A percentile compares a stretch with the other conserved stretches of the same genome.
phyloP scores from a whole-genome alignment of 2,329 filamentous ascomycete genomes.

The Penicillium griseofulvum region DNA sequence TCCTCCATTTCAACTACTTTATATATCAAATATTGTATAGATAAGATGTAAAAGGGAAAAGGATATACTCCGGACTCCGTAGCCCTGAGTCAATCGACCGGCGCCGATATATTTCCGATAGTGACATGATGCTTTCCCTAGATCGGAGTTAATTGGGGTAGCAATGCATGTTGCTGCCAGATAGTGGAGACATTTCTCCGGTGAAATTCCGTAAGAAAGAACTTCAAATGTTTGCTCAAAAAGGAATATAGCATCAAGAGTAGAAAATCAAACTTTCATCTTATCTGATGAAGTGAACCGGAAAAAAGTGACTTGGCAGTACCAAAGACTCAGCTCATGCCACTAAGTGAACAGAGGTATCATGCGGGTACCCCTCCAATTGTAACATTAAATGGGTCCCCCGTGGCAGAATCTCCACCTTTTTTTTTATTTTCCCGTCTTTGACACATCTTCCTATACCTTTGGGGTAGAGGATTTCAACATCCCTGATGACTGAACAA shows the following conservation, averaged over 20 bases:
- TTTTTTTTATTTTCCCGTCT: neutral
- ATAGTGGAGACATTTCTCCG: neutral
- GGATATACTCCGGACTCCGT: too few relatives aligned
- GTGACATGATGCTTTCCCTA: neutral
- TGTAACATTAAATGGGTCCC: neutral
- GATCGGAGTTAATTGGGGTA: neutral
- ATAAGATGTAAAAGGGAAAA: neutral
- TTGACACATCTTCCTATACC: neutral
- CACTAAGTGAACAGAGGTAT: conserved; percentile 5
- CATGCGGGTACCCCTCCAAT: neutral
- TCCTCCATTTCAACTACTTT: neutral
- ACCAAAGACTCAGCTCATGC: conserved; percentile 1
- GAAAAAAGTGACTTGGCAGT: conserved; percentile 9
- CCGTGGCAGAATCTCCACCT: conserved; percentile 13
- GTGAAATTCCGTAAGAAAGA: neutral
- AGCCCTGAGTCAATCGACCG: neutral
- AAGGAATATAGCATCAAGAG: neutral
- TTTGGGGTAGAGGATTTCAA: neutral
- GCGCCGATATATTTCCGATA: neutral
- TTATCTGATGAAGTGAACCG: conserved; percentile 21
- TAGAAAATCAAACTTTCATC: conserved; percentile 11
- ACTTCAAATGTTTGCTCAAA: neutral
- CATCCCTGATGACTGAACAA: neutral
- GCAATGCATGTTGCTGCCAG: conserved; percentile 2
- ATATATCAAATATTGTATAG: neutral